Base-by-base conservation (phyloP, 2,329 filamentous ascomycete species). In the Anthostomella pinea region DNA sequence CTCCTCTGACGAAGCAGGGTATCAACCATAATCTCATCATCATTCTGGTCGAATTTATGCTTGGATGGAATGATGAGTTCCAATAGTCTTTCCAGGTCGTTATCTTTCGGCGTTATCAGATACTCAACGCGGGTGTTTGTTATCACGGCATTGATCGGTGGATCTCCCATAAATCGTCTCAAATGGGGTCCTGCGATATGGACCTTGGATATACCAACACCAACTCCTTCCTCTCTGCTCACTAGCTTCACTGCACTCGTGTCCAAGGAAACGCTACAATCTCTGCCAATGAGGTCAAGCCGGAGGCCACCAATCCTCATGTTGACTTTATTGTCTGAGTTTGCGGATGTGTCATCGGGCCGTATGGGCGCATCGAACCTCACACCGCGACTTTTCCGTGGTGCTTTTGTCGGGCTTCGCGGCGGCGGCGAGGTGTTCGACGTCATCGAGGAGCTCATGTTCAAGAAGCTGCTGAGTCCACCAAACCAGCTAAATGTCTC, bases 11-110 rank as follows among this genome's bases (percentile, higher is more conserved):
- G 77, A 10, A 97, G 67, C 1, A 98, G 71, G 0, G 88, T 96
- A 51, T 97, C 91, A 15, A 98, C 78, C 72, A 98, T 82, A 42
- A 98, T 95, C 53, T 97, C 91, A 51, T 96, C 88, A 42, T 94
- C 86, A 30, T 82, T 80, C 43, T 91, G 83, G 47, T 82, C 75
- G 52, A 93, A 96, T 46, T 90, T 88, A 59, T 93, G 81, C 47
- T 89, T 93, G 0, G 90, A 95, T 0, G 93, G 94, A 6, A 86
- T 95, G 37, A 98, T 86, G 33, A 98, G 73, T 34, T 86, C 83
- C 0, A 98, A 68, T 2, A 98, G 72, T 21, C 83, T 79, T 53
- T 90, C 85, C 0, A 98, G 70, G 59, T 98, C 93, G 13, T 73
- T 69, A 49, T 95, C 83, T 43, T 83, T 83, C 0, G 93, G 91